phyloP scores from a whole-genome alignment of 805 yeast species.

The Candida ortonii region DNA sequence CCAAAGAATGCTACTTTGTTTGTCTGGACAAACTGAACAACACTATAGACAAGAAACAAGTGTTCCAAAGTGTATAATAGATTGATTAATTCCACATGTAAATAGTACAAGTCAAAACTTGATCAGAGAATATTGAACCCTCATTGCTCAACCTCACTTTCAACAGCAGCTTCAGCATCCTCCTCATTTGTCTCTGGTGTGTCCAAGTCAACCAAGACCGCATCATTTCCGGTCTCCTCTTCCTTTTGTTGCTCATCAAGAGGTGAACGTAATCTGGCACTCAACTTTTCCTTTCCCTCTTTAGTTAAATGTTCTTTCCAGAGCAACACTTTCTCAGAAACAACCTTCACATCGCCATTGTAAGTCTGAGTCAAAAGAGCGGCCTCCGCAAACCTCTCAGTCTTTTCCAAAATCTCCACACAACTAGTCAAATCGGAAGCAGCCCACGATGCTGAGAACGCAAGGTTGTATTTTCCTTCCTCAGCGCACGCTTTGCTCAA shows the following conservation, averaged over 20 bases:
- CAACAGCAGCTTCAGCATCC: conserved; percentile 20
- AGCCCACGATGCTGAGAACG: conserved; percentile 90
- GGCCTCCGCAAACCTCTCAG: conserved; percentile 80
- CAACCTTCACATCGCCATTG: conserved; percentile 41
- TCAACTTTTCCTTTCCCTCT: conserved; percentile 53
- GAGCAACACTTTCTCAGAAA: conserved; percentile 45
- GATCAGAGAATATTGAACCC: too few species aligned
- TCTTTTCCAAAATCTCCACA: conserved; percentile 59
- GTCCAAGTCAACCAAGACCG: conserved; percentile 28
- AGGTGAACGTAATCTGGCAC: conserved; percentile 58
- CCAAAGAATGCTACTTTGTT: conserved; percentile 80
- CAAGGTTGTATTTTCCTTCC: conserved; percentile 83
- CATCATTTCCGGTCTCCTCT: conserved; percentile 36
- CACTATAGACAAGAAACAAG: conserved; percentile 40
- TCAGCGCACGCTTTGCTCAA: conserved; percentile 66
- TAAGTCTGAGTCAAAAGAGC: conserved; percentile 76
- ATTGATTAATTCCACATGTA: too few species aligned
- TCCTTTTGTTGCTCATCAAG: conserved; percentile 26
- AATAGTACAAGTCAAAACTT: not conserved
- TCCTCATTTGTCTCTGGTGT: conserved; percentile 22
- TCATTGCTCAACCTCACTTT: too few species aligned
- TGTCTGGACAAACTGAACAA: conserved; percentile 49
- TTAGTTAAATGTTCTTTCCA: conserved; percentile 66
- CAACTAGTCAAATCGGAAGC: conserved; percentile 68
- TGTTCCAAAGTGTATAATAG: conserved; percentile 33